Percentiles rank a stretch among this genome's conserved stretches.
Conservation (phyloP, 495 filamentous ascomycete genomes). For the Lasiosphaeria ovina region DNA sequence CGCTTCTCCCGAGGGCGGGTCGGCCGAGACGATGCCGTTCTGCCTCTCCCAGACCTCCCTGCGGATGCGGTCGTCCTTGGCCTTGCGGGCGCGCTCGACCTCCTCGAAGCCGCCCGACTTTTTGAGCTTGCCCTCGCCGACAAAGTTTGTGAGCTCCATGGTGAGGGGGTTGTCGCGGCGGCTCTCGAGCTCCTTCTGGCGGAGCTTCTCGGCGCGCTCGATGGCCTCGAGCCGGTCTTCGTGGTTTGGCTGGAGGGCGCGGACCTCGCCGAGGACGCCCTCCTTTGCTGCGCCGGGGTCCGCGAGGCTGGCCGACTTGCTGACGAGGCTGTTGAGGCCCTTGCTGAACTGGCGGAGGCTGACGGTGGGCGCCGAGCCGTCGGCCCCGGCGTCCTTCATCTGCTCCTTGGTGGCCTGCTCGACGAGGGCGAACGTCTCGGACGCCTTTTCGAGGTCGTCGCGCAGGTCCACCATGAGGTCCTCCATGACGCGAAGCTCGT, state of each 20-base stretch:
- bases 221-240: conserved; percentile 91
- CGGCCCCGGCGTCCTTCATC: conserved; percentile 63
- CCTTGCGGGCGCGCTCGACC: conserved; percentile 76
- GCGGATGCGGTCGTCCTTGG: conserved; percentile 83
- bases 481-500: conserved; percentile 91
- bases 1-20: conserved; percentile 26
- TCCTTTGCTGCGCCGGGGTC: conserved; percentile 85
- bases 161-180: conserved; percentile 76
- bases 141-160: conserved; percentile 84
- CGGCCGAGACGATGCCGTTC: conserved; percentile 44
- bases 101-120: conserved; percentile 95
- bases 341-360: conserved; percentile 53
- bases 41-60: conserved; percentile 80
- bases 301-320: conserved; percentile 54
- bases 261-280: conserved; percentile 86
- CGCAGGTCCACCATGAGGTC: conserved; percentile 87
- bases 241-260: conserved; percentile 92
- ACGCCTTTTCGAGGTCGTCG: conserved; percentile 91
- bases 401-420: conserved; percentile 97
- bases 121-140: conserved; percentile 89
- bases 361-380: conserved; percentile 28
- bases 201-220: conserved; percentile 84
- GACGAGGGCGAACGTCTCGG: conserved; percentile 87
- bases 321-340: conserved; percentile 53
- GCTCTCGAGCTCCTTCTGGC: conserved; percentile 82